Base-by-base conservation (phyloP, 192 early-diverging fungal species). In the Spizellomyces sp. region DNA sequence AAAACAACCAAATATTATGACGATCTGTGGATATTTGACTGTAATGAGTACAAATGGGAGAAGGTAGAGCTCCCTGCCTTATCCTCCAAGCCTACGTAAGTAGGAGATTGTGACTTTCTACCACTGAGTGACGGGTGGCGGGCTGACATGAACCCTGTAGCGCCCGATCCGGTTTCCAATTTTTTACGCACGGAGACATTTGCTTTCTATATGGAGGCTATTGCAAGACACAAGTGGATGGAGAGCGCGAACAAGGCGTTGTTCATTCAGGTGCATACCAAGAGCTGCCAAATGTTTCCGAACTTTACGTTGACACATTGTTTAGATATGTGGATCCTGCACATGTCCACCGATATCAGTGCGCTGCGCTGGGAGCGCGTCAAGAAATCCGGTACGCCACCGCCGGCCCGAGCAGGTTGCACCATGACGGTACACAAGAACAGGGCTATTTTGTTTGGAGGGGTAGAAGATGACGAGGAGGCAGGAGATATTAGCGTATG, bases 181-280 rank as follows among this genome's bases (percentile, higher is more conserved):
- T 85, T 14, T 80, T 92, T 48, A 77, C 81, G 42, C 69, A 77
- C 43, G 62, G 63, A 8, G 88, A 92, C 52, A 81, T 78, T 5
- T 77, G 84, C 8, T 79, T 81, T 65, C 55, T 92, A 22, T 90
- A 90, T 72, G 91, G 91, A 45, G 91, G 91, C 5, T 92, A 91
- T 76, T 84, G 58, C 48, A 75, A 69, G 89, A 60, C 85, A 87
- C 83, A 87, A 76, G 42, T 85, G 78, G 85, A 36, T 7, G 65
- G 59, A 19, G 57, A 75, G 9, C 47, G 65, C 22, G 64, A 67
- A 41, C 22, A 69, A n/a, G 58, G 60, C 6, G 36, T 64, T 27
- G 76, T 66, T 7, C 46, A 45, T 36, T 36, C 27, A 36, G 27
- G 27, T 36, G 27, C 27, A 15, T 36, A 36, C 27, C 27, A 36